phyloP scores from a whole-genome alignment of 129 eudicot species.

The Escallonia rubra region DNA sequence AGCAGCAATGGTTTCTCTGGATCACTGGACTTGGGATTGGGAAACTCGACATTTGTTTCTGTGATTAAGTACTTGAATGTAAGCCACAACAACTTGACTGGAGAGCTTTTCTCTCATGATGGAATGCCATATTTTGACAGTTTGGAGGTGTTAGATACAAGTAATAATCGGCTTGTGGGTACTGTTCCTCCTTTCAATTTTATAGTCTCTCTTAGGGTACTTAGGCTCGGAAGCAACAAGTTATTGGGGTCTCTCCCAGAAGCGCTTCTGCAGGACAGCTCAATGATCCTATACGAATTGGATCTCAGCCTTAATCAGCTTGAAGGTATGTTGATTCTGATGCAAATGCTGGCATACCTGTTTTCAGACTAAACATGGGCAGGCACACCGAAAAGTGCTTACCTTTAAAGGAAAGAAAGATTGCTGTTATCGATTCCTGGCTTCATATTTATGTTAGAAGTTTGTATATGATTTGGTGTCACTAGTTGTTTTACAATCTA shows the following conservation, averaged over 20 bases:
- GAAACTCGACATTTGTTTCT: conserved; percentile 47
- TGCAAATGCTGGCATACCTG: background rate
- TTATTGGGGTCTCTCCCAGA: conserved; percentile 76
- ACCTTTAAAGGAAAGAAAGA: no score
- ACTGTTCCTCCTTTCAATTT: conserved; percentile 74
- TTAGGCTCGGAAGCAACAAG: conserved; percentile 53
- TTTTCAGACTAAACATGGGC: no score
- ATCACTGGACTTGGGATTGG: conserved; percentile 59
- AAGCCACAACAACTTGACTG: conserved; percentile 59
- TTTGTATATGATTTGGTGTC: background rate
- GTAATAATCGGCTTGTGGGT: conserved; percentile 59
- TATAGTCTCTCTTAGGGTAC: conserved; percentile 62
- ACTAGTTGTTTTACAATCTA: background rate
- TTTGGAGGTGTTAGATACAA: conserved; percentile 78
- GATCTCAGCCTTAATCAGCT: conserved; percentile 78
- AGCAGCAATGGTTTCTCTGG: conserved; percentile 63
- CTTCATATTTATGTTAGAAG: no score
- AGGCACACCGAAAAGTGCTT: no score
- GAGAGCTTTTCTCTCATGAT: conserved; percentile 75
- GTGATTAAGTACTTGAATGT: conserved; percentile 55
- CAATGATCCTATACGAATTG: conserved; percentile 67
- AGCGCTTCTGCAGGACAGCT: conserved; percentile 72
- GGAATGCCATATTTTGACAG: conserved; percentile 80
- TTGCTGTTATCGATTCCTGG: no score
- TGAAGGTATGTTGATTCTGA: conserved; percentile 44